Evolutionary conservation across 1,139 yeast species (phyloP), one percentile per base, ranked within the genome.

Genomic region (Candida sojae): DNA sequence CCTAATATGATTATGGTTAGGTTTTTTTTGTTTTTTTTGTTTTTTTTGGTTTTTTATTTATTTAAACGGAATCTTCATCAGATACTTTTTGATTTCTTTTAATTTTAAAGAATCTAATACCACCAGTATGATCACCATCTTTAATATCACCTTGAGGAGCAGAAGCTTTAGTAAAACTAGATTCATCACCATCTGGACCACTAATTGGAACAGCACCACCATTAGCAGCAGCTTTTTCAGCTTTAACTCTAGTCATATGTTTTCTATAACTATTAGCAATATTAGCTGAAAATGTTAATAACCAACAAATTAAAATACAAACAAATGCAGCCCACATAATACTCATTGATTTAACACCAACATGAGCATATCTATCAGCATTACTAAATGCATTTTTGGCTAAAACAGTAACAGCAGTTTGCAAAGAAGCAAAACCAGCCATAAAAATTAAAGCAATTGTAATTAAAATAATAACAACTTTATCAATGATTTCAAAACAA

Each of bases 21-120:
- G 21, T 17, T 17, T 17, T 17, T 17, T 17, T n/a, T n/a, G n/a
- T n/a, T n/a, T n/a, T n/a, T n/a, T n/a, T n/a, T n/a, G n/a, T n/a
- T n/a, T n/a, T n/a, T n/a, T n/a, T n/a, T n/a, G n/a, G n/a, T n/a
- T 26, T 6, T 26, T 6, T 2, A 26, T 26, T 26, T 4, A 26
- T 26, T 65, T 71, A 82, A 50, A 81, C 84, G 50, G 86, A 81
- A 61, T 83, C 88, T 51, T 82, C 86, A 57, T 82, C 86, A 40
- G 77, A 70, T 43, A 71, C 73, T 63, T 79, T 79, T 58, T 80
- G 77, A 66, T 82, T 82, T 74, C 90, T 84, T 71, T 85, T 84
- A 53, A 86, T 84, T 62, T 84, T 85, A 75, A 86, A 86, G 70
- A 86, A 86, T 67, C 88, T 83, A 59, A 86, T 86, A 48, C 92